Percentiles rank a stretch among this genome's conserved stretches.
Conservation (phyloP, 1,139 yeast genomes). For the Kurtzmaniella quercitrusa region DNA sequence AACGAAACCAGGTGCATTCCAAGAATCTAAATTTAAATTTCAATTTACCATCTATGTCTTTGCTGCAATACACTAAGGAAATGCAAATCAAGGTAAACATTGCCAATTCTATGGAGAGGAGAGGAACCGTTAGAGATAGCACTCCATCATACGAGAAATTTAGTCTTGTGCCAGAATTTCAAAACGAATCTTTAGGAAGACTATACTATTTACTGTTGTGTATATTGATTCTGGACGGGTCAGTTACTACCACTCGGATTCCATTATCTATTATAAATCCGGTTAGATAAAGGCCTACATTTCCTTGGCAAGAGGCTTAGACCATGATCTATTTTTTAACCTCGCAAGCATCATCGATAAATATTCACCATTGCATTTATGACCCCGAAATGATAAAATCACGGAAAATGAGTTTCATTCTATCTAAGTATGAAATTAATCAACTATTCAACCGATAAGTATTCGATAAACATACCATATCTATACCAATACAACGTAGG, state of each 20-base stretch:
- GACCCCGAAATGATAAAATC: too few species aligned
- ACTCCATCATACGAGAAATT: conserved; percentile 6
- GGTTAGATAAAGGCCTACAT: neutral
- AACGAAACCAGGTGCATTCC: neutral
- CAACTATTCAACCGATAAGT: too few species aligned
- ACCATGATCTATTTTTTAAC: too few species aligned
- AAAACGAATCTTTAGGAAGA: conserved; percentile 4
- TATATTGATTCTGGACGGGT: conserved; percentile 5
- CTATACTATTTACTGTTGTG: conserved; percentile 2
- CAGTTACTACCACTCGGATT: neutral
- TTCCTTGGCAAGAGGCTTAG: too few species aligned
- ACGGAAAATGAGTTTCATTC: too few species aligned
- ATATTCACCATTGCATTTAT: too few species aligned
- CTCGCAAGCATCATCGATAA: too few species aligned
- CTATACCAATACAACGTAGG: too few species aligned
- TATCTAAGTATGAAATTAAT: too few species aligned
- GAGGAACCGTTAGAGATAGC: neutral
- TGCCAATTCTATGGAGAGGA: neutral
- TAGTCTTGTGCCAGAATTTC: conserved; percentile 4
- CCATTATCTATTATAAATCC: conserved; percentile 3
- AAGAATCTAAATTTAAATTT: neutral
- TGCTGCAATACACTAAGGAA: neutral
- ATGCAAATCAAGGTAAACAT: neutral
- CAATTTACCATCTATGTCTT: neutral
- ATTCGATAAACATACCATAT: too few species aligned